These are phyloP conservation scores for Nemania sp. DNA, from an alignment of 2,329 filamentous ascomycete genomes.

Conservation along the genomic window DNA sequence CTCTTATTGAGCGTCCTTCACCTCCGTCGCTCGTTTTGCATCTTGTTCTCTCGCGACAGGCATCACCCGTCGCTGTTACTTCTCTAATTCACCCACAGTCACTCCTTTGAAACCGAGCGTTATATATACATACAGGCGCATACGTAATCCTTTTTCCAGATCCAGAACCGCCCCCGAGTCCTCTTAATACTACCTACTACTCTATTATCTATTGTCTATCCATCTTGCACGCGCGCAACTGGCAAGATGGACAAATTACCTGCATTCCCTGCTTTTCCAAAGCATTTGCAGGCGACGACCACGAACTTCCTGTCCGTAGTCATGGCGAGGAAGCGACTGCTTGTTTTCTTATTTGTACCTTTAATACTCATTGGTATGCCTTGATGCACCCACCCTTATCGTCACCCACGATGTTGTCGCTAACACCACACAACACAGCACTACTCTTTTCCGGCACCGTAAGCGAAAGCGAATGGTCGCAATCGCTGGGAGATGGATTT, in stretches of 20 bases:
- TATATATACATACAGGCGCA: slow-evolving; percentile 21
- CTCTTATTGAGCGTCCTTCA: slow-evolving; percentile 32
- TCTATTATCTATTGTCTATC: neutral
- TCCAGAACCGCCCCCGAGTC: slow-evolving; percentile 22
- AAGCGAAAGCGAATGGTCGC: slow-evolving; percentile 49
- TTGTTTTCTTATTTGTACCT: slow-evolving; percentile 47
- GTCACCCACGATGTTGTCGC: slow-evolving; percentile 8
- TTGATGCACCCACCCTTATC: neutral
- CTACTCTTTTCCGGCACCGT: slow-evolving; percentile 47
- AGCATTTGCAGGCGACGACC: slow-evolving; percentile 39
- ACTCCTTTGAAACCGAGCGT: slow-evolving; percentile 36
- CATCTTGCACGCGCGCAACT: neutral
- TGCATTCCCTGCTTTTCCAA: slow-evolving; percentile 40
- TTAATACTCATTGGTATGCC: slow-evolving; percentile 46
- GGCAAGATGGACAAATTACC: slow-evolving; percentile 47
- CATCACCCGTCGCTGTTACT: slow-evolving; percentile 23
- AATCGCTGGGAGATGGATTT: slow-evolving; percentile 45
- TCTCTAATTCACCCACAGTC: slow-evolving; percentile 37
- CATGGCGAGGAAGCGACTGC: slow-evolving; percentile 47
- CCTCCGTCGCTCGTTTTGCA: slow-evolving; percentile 32
- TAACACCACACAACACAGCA: slow-evolving; percentile 38
- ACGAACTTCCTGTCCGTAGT: slow-evolving; percentile 44
- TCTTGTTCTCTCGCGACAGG: slow-evolving; percentile 31
- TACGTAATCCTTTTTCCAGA: slow-evolving; percentile 33
- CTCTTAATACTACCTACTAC: slow-evolving; percentile 17